A percentile compares a stretch with the other conserved stretches of the same genome.
These are phyloP conservation scores for Fusarium xyrophilum DNA, from an alignment of 2,329 filamentous ascomycete species.

Conservation along the genomic window DNA sequence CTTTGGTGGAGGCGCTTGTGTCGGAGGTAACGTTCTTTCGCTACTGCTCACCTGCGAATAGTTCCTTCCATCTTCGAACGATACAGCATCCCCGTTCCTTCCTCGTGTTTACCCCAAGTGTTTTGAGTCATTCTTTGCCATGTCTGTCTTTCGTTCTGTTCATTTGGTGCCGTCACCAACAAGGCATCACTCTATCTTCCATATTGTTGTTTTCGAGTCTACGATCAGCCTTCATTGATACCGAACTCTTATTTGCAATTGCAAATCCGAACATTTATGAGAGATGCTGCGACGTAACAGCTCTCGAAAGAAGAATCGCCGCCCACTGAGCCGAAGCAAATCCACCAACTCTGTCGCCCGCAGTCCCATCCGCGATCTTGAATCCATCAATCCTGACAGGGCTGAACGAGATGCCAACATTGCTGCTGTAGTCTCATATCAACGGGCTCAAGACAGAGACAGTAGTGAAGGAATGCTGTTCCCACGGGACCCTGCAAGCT, in stretches of 20 bases:
- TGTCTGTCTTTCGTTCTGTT: background rate
- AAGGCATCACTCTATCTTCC: conserved; percentile 12
- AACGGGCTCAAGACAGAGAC: conserved; percentile 55
- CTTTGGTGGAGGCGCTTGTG: background rate
- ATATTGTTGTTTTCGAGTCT: background rate
- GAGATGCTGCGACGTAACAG: conserved; percentile 60
- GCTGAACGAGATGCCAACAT: conserved; percentile 67
- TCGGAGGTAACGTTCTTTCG: background rate
- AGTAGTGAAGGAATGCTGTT: conserved; percentile 19
- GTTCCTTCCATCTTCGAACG: conserved; percentile 6
- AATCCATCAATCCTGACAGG: conserved; percentile 56
- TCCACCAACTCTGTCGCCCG: conserved; percentile 56
- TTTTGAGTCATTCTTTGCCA: background rate
- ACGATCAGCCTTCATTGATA: background rate
- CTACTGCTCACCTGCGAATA: background rate
- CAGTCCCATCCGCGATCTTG: conserved; percentile 52
- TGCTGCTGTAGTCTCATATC: conserved; percentile 68
- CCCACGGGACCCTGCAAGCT: conserved; percentile 37
- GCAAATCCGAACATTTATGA: conserved; percentile 1
- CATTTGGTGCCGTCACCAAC: conserved; percentile 4
- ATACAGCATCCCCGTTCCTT: background rate
- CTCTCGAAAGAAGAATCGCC: conserved; percentile 50
- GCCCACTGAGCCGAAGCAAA: conserved; percentile 59
- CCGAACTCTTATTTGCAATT: background rate
- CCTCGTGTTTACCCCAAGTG: background rate